A percentile compares a stretch with the other conserved stretches of the same genome.
Conservation (phyloP, 192 early-diverging fungal species). For the Coemansia furcata region DNA sequence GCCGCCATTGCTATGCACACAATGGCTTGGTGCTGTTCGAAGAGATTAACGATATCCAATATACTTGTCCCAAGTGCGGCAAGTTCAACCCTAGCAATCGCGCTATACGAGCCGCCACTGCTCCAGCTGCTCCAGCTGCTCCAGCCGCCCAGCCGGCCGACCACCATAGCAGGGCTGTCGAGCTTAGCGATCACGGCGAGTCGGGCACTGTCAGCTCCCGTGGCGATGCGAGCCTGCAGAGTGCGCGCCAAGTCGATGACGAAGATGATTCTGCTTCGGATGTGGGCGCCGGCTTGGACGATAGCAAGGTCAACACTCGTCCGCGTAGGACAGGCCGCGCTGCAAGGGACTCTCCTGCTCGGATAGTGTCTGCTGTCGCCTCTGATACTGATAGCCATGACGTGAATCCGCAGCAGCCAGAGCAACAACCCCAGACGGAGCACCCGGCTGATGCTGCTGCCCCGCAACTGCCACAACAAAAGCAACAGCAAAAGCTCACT, state of each 20-base stretch:
- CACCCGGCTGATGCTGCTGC: neutral
- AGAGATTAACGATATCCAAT: conserved; percentile 69
- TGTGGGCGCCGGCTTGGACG: neutral
- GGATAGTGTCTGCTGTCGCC: neutral
- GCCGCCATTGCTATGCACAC: conserved; percentile 84
- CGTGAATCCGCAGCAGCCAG: neutral
- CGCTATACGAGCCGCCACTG: neutral
- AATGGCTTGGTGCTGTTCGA: conserved; percentile 88
- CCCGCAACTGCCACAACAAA: neutral
- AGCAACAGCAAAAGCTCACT: neutral
- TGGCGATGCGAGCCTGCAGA: neutral
- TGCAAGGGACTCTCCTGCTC: neutral
- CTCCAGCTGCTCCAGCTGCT: neutral
- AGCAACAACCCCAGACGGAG: neutral
- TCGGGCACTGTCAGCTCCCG: neutral
- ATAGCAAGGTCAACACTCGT: neutral
- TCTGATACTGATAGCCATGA: neutral
- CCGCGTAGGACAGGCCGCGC: neutral
- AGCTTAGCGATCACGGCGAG: neutral
- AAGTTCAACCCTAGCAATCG: conserved; percentile 46
- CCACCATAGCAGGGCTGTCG: neutral
- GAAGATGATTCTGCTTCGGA: neutral
- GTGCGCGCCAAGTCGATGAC: neutral
- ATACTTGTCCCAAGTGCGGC: conserved; percentile 52
- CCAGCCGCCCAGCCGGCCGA: conserved; percentile 1